Conservation (phyloP, 345 rosid species). For the Arabidopsis thaliana region DNA sequence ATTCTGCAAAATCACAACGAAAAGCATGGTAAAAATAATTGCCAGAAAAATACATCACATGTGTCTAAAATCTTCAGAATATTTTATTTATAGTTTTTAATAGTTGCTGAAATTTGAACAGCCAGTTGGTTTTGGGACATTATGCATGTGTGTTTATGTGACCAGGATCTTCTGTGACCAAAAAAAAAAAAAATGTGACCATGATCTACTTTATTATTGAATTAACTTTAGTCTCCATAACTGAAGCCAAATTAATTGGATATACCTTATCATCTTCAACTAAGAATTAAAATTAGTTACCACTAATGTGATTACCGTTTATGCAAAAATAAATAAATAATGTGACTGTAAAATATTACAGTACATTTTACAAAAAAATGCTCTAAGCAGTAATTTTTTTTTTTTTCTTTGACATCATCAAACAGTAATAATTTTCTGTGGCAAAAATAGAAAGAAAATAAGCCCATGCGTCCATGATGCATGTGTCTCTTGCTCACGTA, state of each 20-base stretch:
- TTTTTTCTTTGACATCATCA: background rate
- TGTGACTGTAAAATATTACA: no score
- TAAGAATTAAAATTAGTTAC: no score
- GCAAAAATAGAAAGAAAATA: background rate
- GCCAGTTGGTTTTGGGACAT: constrained; percentile 36
- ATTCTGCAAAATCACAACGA: constrained; percentile 20
- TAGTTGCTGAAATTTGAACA: constrained; percentile 45
- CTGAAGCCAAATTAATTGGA: constrained; percentile 20
- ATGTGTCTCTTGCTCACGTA: background rate
- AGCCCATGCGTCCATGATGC: constrained; percentile 18
- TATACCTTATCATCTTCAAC: background rate
- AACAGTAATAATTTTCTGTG: background rate
- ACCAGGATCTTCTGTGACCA: background rate
- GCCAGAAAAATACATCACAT: constrained; percentile 23
- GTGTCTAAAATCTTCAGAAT: constrained; percentile 29
- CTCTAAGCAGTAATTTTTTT: no score
- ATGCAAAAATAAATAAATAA: background rate
- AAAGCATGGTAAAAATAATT: constrained; percentile 14
- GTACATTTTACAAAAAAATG: no score
- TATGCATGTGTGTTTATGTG: constrained; percentile 43
- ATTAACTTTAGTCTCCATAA: constrained; percentile 2
- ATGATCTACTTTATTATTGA: constrained; percentile 29
- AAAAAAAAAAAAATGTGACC: constrained; percentile 9
- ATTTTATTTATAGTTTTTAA: constrained; percentile 20
- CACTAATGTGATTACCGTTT: no score